phyloP scores from a whole-genome alignment of 1,284 basidiomycete species.

The Rhodotorula glutinis region DNA sequence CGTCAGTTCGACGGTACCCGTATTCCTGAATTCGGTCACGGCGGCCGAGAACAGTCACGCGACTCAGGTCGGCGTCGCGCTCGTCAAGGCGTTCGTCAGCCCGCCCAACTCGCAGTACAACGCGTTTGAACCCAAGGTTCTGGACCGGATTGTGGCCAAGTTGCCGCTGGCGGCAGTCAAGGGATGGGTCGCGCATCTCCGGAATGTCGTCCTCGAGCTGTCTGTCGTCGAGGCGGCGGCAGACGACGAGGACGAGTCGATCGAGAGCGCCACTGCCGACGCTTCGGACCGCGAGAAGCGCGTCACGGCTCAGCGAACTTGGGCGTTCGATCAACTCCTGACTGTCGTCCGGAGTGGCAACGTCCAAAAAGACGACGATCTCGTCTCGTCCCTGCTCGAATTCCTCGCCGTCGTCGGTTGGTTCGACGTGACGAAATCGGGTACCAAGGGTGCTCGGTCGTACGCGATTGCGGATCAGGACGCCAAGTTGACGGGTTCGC shows the following conservation, averaged over 20 bases:
- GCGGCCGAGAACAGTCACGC: constrained; percentile 14
- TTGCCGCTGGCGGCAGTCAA: constrained; percentile 70
- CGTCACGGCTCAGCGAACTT: constrained; percentile 55
- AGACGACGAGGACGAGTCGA: constrained; percentile 51
- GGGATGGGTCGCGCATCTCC: constrained; percentile 70
- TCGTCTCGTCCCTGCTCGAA: constrained; percentile 70
- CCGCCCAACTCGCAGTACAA: constrained; percentile 28
- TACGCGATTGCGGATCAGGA: constrained; percentile 56
- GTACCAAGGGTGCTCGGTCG: constrained; percentile 66
- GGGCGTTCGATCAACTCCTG: constrained; percentile 84
- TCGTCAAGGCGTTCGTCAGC: constrained; percentile 27
- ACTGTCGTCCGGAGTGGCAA: constrained; percentile 27
- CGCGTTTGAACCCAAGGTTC: constrained; percentile 63
- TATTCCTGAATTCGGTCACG: constrained; percentile 13
- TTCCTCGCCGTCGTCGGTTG: constrained; percentile 81
- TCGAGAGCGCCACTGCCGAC: constrained; percentile 51
- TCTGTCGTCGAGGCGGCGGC: not conserved
- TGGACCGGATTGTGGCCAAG: constrained; percentile 76
- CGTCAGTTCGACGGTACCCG: constrained; percentile 46
- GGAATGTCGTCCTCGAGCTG: constrained; percentile 55
- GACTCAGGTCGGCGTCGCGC: constrained; percentile 11
- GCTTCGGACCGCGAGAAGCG: constrained; percentile 48
- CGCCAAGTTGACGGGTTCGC: constrained; percentile 66
- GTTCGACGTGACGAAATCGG: constrained; percentile 66
- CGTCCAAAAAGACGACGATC: constrained; percentile 73